Percentiles rank a stretch among this genome's conserved stretches.
Conservation (phyloP, 2,329 filamentous ascomycete genomes). For the Sporothrix brasiliensis region DNA sequence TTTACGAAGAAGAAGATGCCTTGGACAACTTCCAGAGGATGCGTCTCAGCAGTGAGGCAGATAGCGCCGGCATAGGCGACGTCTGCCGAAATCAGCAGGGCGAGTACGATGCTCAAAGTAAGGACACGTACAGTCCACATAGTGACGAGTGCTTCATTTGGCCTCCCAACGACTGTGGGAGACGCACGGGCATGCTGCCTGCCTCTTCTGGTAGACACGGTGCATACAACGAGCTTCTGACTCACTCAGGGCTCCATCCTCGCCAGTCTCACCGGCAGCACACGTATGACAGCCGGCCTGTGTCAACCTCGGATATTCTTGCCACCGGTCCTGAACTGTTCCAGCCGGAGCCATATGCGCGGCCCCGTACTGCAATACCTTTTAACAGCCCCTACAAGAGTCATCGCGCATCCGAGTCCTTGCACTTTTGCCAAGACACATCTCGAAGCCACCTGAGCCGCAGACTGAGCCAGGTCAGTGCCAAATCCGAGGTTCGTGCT, state of each 20-base stretch:
- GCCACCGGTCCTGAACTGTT: neutral
- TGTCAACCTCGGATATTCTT: neutral
- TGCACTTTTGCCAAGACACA: neutral
- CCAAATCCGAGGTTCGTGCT: neutral
- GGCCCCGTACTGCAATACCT: slow-evolving; percentile 27
- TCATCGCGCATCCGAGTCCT: neutral
- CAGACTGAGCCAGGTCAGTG: slow-evolving; percentile 21
- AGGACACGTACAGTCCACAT: neutral
- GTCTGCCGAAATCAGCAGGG: neutral
- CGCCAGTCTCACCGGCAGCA: neutral
- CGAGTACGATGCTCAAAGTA: neutral
- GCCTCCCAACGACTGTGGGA: neutral
- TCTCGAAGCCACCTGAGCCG: neutral
- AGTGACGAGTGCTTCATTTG: neutral
- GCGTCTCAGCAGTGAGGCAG: neutral
- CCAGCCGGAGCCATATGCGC: slow-evolving; percentile 12
- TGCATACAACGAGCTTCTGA: neutral
- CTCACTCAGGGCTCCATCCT: neutral
- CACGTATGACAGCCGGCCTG: slow-evolving; percentile 12
- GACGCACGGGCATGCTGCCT: neutral
- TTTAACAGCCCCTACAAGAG: slow-evolving; percentile 3
- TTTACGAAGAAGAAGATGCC: neutral
- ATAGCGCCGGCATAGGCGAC: neutral
- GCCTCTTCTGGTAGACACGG: neutral
- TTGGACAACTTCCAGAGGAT: slow-evolving; percentile 21